Evolutionary conservation across 176 grass and related monocot genomes (phyloP).

Genomic region (Chloris gayana): DNA sequence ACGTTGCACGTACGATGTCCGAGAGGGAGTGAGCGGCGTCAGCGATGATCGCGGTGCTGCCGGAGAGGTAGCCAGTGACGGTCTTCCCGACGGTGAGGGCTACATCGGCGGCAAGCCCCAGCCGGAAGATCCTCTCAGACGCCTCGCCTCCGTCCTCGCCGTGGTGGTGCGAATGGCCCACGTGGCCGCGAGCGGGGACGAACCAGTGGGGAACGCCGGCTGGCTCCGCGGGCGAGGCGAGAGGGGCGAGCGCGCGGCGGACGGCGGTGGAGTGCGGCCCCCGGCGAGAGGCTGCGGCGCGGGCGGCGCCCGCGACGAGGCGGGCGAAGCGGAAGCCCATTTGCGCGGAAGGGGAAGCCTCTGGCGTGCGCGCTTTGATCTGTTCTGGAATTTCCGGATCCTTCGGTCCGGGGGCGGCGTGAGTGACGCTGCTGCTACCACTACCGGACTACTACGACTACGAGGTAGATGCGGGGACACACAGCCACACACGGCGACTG

Average conservation of each 20-base stretch:
- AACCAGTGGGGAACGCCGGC: constrained; percentile 42
- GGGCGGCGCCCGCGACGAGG: constrained; percentile 36
- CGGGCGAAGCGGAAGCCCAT: constrained; percentile 69
- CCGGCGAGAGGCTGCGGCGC: constrained; percentile 23
- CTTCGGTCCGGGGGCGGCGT: neutral
- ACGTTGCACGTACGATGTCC: constrained; percentile 82
- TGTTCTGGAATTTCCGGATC: neutral
- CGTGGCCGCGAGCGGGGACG: constrained; percentile 44
- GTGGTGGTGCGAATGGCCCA: constrained; percentile 49
- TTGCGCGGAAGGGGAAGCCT: neutral
- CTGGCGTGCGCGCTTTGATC: neutral
- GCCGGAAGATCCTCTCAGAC: constrained; percentile 64
- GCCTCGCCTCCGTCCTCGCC: constrained; percentile 31
- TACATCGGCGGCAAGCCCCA: constrained; percentile 71
- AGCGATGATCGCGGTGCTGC: constrained; percentile 88
- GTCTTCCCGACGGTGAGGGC: constrained; percentile 65
- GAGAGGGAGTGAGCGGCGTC: constrained; percentile 96
- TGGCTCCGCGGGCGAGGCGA: constrained; percentile 14
- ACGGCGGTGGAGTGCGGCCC: neutral
- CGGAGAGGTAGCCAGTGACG: constrained; percentile 76
- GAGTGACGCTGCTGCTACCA: too few species aligned
- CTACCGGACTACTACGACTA: neutral
- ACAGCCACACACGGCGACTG: neutral
- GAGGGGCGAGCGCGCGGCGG: neutral
- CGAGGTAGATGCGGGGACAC: constrained; percentile 29